Base-by-base conservation (phyloP, 2,329 filamentous ascomycete species). In the Didymella segeticola region DNA sequence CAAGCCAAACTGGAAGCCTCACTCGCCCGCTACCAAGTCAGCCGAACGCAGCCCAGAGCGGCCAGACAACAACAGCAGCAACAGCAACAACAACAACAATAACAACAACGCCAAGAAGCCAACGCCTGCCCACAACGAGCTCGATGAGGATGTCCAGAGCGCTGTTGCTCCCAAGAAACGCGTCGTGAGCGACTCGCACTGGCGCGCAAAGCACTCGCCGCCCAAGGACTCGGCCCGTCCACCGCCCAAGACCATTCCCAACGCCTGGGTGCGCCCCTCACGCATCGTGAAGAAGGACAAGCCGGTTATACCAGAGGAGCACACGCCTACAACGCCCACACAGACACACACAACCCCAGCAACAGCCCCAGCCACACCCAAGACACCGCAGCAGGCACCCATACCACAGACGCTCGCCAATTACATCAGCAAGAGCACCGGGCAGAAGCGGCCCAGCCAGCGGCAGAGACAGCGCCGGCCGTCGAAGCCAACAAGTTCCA, bases 161-260 rank as follows among this genome's bases (percentile, higher is more conserved):
- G 81, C 76, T 70, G 86, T 80, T 43, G 85, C 90, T 38, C 93
- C 93, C 14, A 92, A 91, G 77, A 97, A 96, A 81, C 86, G 93
- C 59, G 91, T 98, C 47, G 86, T 97, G 57, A 97, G 93, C 72
- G 93, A 98, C 77, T 89, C 90, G 48, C 90, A 96, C 76, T 98
- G 93, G 90, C 73, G 74, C 53, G 86, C 86, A 76, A 87, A 86
- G 68, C 67, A 68, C 50, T 70, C 71, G 5, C 69, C 71, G 25
- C 68, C 70, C 4, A 75, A 75, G 33, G 69, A 72, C 25, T 49
- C 58, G 10, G 53, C 58, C 33, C 67, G 66, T n/a, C 62, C 68
- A 1, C 61, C 69, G 27, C 70, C 71, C 20, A 74, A 75, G 59
- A 65, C 62, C 23, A 66, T 73, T 9, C 70, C 73, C 31, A 75